Evolutionary conservation across 2,329 filamentous ascomycete species (phyloP).

Genomic region (Verticillium zaregamsianum): DNA sequence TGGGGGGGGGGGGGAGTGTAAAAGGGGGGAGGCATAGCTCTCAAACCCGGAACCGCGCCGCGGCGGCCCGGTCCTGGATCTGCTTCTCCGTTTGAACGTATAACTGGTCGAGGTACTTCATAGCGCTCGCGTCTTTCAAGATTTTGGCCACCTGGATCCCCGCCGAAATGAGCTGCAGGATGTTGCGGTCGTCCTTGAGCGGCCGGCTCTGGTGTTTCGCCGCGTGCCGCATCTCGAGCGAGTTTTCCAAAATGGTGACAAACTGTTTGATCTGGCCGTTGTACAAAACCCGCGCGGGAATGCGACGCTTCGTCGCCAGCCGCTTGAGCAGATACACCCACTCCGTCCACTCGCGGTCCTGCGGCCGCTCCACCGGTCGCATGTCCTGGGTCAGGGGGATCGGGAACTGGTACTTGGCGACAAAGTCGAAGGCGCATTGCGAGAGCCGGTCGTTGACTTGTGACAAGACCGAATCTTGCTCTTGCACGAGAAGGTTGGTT

Average conservation of each 20-base stretch:
- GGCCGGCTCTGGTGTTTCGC: constrained; percentile 79
- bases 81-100: constrained; percentile 78
- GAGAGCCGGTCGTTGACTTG: constrained; percentile 82
- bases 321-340: constrained; percentile 87
- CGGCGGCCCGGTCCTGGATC: constrained; percentile 62
- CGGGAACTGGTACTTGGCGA: constrained; percentile 87
- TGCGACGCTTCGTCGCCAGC: constrained; percentile 79
- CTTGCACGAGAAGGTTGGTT: constrained; percentile 75
- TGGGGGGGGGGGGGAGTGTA: not conserved
- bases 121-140: constrained; percentile 75
- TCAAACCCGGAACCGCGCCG: constrained; percentile 32
- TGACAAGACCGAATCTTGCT: constrained; percentile 77
- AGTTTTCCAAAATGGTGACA: constrained; percentile 84
- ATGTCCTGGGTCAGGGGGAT: constrained; percentile 81
- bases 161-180: constrained; percentile 81
- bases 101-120: constrained; percentile 76
- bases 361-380: constrained; percentile 68
- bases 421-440: constrained; percentile 84
- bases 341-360: constrained; percentile 84
- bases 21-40: not conserved
- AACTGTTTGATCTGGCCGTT: constrained; percentile 90
- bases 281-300: constrained; percentile 78
- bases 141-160: constrained; percentile 87
- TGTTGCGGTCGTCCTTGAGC: constrained; percentile 83
- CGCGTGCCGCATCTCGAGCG: constrained; percentile 80